Percentiles rank a stretch among this genome's conserved stretches.
These are phyloP conservation scores for Saururus chinensis DNA, from an alignment of 164 flowering plant genomes.

Conservation along the genomic window DNA sequence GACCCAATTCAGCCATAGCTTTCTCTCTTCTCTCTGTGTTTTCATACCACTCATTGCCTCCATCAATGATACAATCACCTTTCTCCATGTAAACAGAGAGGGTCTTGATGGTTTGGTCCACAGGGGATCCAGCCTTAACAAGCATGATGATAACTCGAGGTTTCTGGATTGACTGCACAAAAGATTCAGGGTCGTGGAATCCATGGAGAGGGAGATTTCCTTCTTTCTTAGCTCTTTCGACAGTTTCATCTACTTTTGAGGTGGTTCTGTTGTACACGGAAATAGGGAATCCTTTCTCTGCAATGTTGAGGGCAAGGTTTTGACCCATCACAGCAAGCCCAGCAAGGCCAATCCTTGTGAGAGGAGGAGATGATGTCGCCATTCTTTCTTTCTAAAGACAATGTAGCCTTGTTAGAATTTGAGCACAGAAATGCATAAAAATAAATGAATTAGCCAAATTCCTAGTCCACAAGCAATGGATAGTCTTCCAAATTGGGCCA, in stretches of 20 bases:
- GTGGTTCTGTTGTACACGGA: slow-evolving; percentile 74
- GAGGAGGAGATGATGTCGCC: neutral
- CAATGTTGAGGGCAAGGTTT: slow-evolving; percentile 79
- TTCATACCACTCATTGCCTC: slow-evolving; percentile 74
- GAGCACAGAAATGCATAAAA: neutral
- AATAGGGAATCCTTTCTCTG: slow-evolving; percentile 80
- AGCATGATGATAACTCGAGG: slow-evolving; percentile 62
- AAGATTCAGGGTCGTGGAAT: slow-evolving; percentile 54
- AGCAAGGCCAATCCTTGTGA: slow-evolving; percentile 54
- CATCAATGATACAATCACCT: slow-evolving; percentile 67
- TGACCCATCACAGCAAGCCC: slow-evolving; percentile 82
- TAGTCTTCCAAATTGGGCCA: neutral
- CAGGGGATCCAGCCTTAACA: slow-evolving; percentile 65
- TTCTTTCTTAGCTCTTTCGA: slow-evolving; percentile 53
- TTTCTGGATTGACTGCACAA: slow-evolving; percentile 46
- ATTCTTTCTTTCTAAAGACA: neutral
- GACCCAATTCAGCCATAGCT: slow-evolving; percentile 42
- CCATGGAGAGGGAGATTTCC: slow-evolving; percentile 62
- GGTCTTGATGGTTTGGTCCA: slow-evolving; percentile 57
- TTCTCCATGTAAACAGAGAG: slow-evolving; percentile 51
- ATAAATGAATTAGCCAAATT: neutral
- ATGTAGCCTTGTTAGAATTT: neutral
- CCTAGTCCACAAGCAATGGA: neutral
- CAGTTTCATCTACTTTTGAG: slow-evolving; percentile 68
- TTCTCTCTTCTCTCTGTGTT: slow-evolving; percentile 60